Base-by-base conservation (phyloP, 495 filamentous ascomycete species). In the Tirmania nivea region DNA sequence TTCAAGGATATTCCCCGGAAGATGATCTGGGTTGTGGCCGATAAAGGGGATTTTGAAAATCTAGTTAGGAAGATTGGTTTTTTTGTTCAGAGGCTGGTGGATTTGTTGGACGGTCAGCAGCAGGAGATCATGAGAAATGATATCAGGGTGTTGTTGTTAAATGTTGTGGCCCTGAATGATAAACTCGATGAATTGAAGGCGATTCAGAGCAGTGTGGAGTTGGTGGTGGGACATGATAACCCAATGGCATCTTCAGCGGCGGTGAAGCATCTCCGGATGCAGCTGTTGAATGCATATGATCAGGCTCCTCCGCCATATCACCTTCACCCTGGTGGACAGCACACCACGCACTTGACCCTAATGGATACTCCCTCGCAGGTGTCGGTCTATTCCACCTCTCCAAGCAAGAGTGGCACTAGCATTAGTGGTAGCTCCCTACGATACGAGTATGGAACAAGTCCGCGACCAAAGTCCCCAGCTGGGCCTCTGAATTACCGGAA, bases 41-140 rank as follows among this genome's bases (percentile, higher is more conserved):
- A 59, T 34, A 59, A 55, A 47, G n/a, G n/a, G 8, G 53, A 45
- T 48, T 54, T 59, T 34, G 56, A 59, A 34, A 54, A 54, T 10
- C 48, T 57, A 11, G 34, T 59, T 7, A 14, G 11, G 8, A 12
- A 55, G 14, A 54, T 59, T 35, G 51, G 45, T 8, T 17, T 37
- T 8, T 50, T 59, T 52, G 49, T 58, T 14, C 50, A 54, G 8
- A 51, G 53, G 34, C 51, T 59, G 10, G 57, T 55, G 57, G 25
- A 20, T 25, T 48, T 59, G 14, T 37, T 59, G n/a, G 51, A 59
- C 35, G 16, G 34, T 17, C 17, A 57, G n/a, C 55, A 53, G 31
- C 57, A 59, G 19, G 56, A 59, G 49, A 55, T 57, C 10, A 45
- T 59, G 25, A 36, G 55, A 8, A 20, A 49, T 34, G 50, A 21